Evolutionary conservation across 139 green algal species (phyloP), one percentile per base, ranked within the genome.

Genomic region (Dunaliella sp.): DNA sequence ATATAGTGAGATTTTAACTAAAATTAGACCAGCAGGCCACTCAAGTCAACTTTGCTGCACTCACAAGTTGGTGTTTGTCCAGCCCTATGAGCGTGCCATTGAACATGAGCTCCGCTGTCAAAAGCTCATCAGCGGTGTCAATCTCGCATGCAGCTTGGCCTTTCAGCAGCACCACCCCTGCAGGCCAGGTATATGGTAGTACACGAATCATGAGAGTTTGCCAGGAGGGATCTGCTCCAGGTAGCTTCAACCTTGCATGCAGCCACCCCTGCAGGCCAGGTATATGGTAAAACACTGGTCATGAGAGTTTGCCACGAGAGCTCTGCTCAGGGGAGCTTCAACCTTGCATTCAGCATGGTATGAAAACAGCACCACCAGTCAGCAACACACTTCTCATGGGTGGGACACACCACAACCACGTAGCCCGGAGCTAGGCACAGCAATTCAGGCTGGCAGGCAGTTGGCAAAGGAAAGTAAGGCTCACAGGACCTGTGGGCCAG

Each of bases 201-300:
- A n/a, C n/a, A n/a, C n/a, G n/a, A n/a, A n/a, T n/a, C n/a, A n/a
- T n/a, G n/a, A n/a, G 22, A 76, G 22, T 76, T 25, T 76, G 59
- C 22, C 59, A 25, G 59, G 59, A n/a, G n/a, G n/a, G n/a, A n/a
- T n/a, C n/a, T n/a, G n/a, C n/a, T n/a, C n/a, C n/a, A n/a, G n/a
- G 94, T 93, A 0, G 95, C 96, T 88, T 96, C 95, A 73, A 98
- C 94, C 88, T 96, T 92, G 81, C 94, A 96, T 24, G 95, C 95
- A 7, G 94, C 95, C 25, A 90, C 87, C 38, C 88, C 90, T 90
- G 37, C 37, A 59, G n/a, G n/a, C n/a, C n/a, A n/a, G n/a, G n/a
- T n/a, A n/a, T n/a, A n/a, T n/a, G n/a, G n/a, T n/a, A n/a, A n/a
- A n/a, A n/a, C n/a, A n/a, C n/a, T n/a, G n/a, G n/a, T n/a, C n/a